Base-by-base conservation (phyloP, 257 asterid species). In the Thymus mandschuricus region DNA sequence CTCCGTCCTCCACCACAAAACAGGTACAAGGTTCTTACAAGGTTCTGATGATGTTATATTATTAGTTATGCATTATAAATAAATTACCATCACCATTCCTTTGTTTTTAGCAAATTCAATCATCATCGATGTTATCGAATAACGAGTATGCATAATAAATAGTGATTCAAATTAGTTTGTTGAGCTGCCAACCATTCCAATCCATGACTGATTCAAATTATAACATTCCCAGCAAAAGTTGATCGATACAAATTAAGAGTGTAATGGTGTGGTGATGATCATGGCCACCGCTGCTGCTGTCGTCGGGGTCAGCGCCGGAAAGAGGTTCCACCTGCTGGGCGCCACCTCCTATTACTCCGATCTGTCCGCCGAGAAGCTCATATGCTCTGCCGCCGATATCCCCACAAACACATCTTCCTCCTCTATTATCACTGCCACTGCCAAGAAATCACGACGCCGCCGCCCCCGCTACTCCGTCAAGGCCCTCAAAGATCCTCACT, bases 201-300 rank as follows among this genome's bases (percentile, higher is more conserved):
- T 21, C 21, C 21, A 3, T 49, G 60, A 27, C 5, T 21, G 7
- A 8, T 51, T 51, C 41, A 38, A 38, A 38, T 38, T 38, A 41
- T 9, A 28, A n/a, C 4, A 4, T n/a, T 29, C 4, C 28, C 68
- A 27, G 66, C 50, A 6, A 15, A 1, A 11, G 21, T 51, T 9
- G 21, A 49, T 49, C 55, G 28, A 49, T 49, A 21, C 55, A 6
- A 5, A 34, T 35, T n/a, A 13, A 34, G 50, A n/a, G 61, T 56
- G 61, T 56, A 67, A 81, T 85, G 88, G 77, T 87, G 49, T 73
- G 78, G 79, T 61, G 64, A 73, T 78, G 79, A 83, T 75, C 82
- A 87, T 91, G 97, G 86, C 96, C 73, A 82, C 87, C 54, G 82
- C 29, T 52, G 58, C 96, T 73, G 97, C 86, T 65, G 92, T 86